A percentile compares a stretch with the other conserved stretches of the same genome.
These are phyloP conservation scores for Candida germanica DNA, from an alignment of 805 yeast species.

Conservation along the genomic window DNA sequence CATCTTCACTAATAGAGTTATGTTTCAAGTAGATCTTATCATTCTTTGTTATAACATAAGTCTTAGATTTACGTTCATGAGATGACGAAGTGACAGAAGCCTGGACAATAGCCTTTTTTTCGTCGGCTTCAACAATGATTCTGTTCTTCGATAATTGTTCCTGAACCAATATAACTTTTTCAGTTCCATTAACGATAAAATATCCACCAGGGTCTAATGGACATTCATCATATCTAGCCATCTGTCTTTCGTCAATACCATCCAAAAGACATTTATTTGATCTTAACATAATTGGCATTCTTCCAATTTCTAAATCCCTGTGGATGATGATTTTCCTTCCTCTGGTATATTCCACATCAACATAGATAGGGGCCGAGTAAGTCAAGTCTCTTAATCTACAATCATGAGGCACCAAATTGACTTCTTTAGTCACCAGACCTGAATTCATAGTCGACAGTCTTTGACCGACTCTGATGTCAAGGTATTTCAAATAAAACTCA, in stretches of 20 bases:
- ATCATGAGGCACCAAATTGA: constrained; percentile 84
- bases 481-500: constrained; percentile 87
- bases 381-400: constrained; percentile 93
- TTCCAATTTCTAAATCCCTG: constrained; percentile 88
- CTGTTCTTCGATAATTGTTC: constrained; percentile 96
- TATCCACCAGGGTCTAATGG: constrained; percentile 99
- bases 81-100: constrained; percentile 98
- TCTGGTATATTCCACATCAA: constrained; percentile 95
- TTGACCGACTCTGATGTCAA: constrained; percentile 89
- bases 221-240: constrained; percentile 91
- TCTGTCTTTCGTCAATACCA: constrained; percentile 71
- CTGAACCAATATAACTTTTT: constrained; percentile 93
- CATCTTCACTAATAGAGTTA: constrained; percentile 91
- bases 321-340: constrained; percentile 90
- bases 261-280: constrained; percentile 86
- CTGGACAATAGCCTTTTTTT: constrained; percentile 88
- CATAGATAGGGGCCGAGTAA: constrained; percentile 91
- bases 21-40: constrained; percentile 88
- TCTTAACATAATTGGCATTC: constrained; percentile 98
- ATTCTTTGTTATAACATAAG: constrained; percentile 90
- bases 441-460: constrained; percentile 47
- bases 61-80: constrained; percentile 96
- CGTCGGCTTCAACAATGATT: constrained; percentile 97
- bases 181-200: constrained; percentile 96
- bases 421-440: constrained; percentile 46